Percentiles rank a stretch among this genome's conserved stretches.
These are phyloP conservation scores for Chlamydomonas schloesseri DNA, from an alignment of 139 green algal species.

Conservation along the genomic window DNA sequence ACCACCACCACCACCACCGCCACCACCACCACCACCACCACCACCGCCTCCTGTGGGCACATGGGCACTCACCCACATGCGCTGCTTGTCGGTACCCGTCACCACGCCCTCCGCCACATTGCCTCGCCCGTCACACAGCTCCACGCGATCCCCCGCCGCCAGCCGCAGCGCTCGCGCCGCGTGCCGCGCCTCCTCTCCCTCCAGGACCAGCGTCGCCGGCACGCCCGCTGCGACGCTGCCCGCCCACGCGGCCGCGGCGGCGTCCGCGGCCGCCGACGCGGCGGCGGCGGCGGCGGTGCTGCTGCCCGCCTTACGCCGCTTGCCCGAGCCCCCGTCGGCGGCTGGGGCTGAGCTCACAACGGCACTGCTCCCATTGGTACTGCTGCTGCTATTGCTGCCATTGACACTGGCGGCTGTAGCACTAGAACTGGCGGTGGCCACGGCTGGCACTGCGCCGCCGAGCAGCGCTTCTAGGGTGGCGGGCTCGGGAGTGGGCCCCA, in stretches of 20 bases:
- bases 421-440: too few relatives aligned
- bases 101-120: constrained; percentile 36
- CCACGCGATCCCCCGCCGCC: constrained; percentile 65
- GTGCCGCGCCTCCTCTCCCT: constrained; percentile 69
- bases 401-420: too few relatives aligned
- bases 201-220: constrained; percentile 48
- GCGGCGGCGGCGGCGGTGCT: background rate
- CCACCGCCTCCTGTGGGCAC: too few relatives aligned
- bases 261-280: background rate
- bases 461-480: background rate
- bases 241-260: background rate
- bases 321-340: background rate
- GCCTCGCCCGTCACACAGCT: constrained; percentile 84
- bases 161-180: constrained; percentile 58
- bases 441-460: too few relatives aligned
- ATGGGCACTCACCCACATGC: constrained; percentile 37
- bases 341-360: background rate
- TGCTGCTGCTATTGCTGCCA: background rate
- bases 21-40: too few relatives aligned
- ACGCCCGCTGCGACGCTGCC: too few relatives aligned
- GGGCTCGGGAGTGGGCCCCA: background rate
- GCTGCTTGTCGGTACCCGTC: constrained; percentile 13
- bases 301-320: too few relatives aligned
- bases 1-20: too few relatives aligned
- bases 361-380: too few relatives aligned